Evolutionary conservation across 176 grass and related monocot genomes (phyloP), one percentile per base, ranked within the genome.

Genomic region (Juncus inflexus): DNA sequence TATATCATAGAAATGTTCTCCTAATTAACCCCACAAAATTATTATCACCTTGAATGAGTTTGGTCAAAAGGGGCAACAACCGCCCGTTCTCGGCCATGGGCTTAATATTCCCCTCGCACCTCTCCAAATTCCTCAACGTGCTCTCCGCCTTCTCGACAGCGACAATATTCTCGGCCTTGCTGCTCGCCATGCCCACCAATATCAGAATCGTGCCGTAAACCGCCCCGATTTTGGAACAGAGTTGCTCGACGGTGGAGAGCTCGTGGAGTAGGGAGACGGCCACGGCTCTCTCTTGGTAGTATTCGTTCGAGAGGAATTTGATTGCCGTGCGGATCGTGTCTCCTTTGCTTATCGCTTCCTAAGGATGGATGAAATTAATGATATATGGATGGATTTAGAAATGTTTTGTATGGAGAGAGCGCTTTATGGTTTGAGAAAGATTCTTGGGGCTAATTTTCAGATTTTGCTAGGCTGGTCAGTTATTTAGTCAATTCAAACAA

Each of bases 81-180:
- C 89, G 74, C 49, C 89, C 89, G 58, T 91, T 91, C 43, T 91
- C 89, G 4, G 84, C 89, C 89, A 91, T 91, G 10, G 86, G 89
- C 80, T 87, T 87, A 36, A 87, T 80, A 73, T 87, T 91, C 0
- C 62, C 75, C 15, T 91, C 89, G 4, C 77, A 74, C 66, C 64
- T 67, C 62, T 91, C 89, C 78, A 91, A 73, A 61, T 87, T 91
- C 6, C 49, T 81, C 9, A 91, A 79, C 39, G 89, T 91, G 39
- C 42, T 84, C 77, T 91, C 89, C 0, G 89, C 84, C 40, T 84
- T 84, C 70, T 91, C 88, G 54, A 87, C 84, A 0, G 83, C 88
- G 2, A 63, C 65, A 6, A 72, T 60, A 65, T 87, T 87, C 66
- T 87, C 88, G 0, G 89, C 74, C 40, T 79, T 87, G 55, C 89